phyloP scores from a whole-genome alignment of 2,329 filamentous ascomycete species.

The Trichoderma sp. region DNA sequence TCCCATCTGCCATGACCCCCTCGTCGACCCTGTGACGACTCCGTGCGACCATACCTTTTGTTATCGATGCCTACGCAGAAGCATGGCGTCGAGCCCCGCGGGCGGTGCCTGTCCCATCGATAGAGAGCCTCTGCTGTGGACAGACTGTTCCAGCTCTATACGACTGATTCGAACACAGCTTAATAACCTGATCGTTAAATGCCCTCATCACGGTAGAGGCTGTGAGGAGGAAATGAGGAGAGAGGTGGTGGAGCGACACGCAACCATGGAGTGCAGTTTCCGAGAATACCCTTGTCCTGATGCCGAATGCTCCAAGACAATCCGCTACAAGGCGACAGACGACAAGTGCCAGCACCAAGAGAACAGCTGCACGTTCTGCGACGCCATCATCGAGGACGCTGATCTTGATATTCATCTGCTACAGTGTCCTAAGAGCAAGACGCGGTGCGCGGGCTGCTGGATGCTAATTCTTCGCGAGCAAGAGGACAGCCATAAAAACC shows the following conservation, averaged over 20 bases:
- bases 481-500: slow-evolving; percentile 47
- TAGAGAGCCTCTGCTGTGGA: slow-evolving; percentile 44
- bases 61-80: slow-evolving; percentile 51
- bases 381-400: slow-evolving; percentile 46
- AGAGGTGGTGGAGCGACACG: slow-evolving; percentile 55
- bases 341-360: slow-evolving; percentile 55
- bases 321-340: slow-evolving; percentile 51
- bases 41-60: slow-evolving; percentile 66
- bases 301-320: slow-evolving; percentile 48
- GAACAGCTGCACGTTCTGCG: slow-evolving; percentile 54
- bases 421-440: slow-evolving; percentile 46
- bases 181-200: slow-evolving; percentile 57
- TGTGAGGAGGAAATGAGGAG: slow-evolving; percentile 52
- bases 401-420: slow-evolving; percentile 39
- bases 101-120: slow-evolving; percentile 56
- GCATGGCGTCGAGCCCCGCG: slow-evolving; percentile 41
- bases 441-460: slow-evolving; percentile 50
- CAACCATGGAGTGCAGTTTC: slow-evolving; percentile 56
- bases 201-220: slow-evolving; percentile 52
- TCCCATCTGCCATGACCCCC: slow-evolving; percentile 59
- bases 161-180: slow-evolving; percentile 59
- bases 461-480: slow-evolving; percentile 44
- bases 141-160: slow-evolving; percentile 42
- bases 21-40: slow-evolving; percentile 60
- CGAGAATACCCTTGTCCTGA: slow-evolving; percentile 57